Evolutionary conservation across 2,329 filamentous ascomycete genomes (phyloP), one percentile per base, ranked within the genome.

Genomic region (Leptodontidium sp.): DNA sequence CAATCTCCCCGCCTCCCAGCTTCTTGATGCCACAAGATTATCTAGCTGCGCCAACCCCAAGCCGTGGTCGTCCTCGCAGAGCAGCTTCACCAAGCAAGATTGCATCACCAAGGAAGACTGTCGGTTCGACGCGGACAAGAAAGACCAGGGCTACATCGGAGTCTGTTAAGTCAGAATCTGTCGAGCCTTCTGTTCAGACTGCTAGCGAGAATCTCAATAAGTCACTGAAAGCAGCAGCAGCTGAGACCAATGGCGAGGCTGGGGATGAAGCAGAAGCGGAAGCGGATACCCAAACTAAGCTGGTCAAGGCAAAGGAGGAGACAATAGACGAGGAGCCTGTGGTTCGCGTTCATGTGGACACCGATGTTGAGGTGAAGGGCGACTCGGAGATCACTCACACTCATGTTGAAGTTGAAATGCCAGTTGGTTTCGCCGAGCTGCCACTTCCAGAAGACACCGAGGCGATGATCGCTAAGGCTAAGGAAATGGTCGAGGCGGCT

Each of bases 391-490:
- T 88, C 0, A 91, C 90, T 66, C 88, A 88, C 73, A 94, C 91
- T 7, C 89, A 90, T 58, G 89, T 95, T 61, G 91, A 91, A 70
- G 84, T 96, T 12, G 91, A 96, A 72, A 85, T 96, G 77, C 92
- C 94, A 4, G 85, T 88, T 11, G 87, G 86, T 64, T 83, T 85
- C 57, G 84, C 88, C 0, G 88, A 93, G 70, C 85, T 94, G 9
- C 90, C 92, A 0, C 87, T 90, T 14, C 89, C 93, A 0, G 91
- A 94, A 72, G 92, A 96, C 75, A 90, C 94, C 1, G 87, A 91
- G 67, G 87, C 90, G 66, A 94, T 98, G 91, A 91, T 98, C 68
- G 90, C 90, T 35, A 90, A 93, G 76, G 96, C 96, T 40, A 93
- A 91, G 82, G 88, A 90, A 74, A 97, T 98, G 93, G 94, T 98